These are phyloP conservation scores for Skeletonema potamos DNA, from an alignment of 108 stramenopile genomes.

Conservation along the genomic window DNA sequence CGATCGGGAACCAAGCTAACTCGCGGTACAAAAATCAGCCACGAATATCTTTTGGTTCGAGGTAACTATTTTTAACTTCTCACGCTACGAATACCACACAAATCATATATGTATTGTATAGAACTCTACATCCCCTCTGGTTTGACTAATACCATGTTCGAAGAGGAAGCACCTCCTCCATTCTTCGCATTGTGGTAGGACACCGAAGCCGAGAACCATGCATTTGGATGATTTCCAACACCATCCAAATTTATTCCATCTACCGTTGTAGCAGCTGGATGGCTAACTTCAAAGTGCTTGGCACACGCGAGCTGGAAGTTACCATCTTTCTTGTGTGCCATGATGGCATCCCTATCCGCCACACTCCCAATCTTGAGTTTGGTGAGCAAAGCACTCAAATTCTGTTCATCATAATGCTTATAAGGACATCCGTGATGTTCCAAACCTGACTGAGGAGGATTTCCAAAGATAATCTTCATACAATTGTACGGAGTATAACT, in stretches of 20 bases:
- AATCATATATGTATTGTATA: not conserved
- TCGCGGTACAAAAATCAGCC: constrained; percentile 45
- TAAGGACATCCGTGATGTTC: constrained; percentile 98
- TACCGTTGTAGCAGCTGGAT: constrained; percentile 58
- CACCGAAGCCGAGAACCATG: constrained; percentile 90
- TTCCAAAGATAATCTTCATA: constrained; percentile 90
- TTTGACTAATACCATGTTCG: constrained; percentile 5
- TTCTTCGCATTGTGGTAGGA: constrained; percentile 54
- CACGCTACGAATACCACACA: not conserved
- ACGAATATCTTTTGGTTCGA: constrained; percentile 43
- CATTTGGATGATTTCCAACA: constrained; percentile 97
- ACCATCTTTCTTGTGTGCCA: constrained; percentile 69
- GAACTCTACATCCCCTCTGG: constrained; percentile 1
- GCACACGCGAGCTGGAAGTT: constrained; percentile 94
- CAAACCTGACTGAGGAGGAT: constrained; percentile 64
- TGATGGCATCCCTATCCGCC: constrained; percentile 72
- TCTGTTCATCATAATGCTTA: constrained; percentile 83
- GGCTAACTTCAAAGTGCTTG: constrained; percentile 92
- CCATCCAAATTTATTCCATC: constrained; percentile 69
- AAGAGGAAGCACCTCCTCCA: constrained; percentile 9
- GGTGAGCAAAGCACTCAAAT: constrained; percentile 60
- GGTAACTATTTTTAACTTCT: constrained; percentile 7
- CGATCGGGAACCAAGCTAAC: constrained; percentile 43
- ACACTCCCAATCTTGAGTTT: constrained; percentile 62
- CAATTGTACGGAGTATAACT: constrained; percentile 92